phyloP scores from a whole-genome alignment of 2,329 filamentous ascomycete species.

The Fusarium acutatum region DNA sequence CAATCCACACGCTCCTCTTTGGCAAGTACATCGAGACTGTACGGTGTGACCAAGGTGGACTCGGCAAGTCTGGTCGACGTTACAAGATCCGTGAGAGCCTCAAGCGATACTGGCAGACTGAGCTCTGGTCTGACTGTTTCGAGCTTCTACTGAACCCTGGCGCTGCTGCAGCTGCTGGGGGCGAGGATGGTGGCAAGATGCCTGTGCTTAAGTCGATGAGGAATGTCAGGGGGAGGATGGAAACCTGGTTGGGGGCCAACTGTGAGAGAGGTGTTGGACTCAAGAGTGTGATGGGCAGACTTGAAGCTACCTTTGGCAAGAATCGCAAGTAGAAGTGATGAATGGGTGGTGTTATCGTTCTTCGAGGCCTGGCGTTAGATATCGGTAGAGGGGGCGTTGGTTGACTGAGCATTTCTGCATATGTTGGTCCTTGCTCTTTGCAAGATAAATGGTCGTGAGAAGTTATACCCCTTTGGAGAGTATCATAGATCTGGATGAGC shows the following conservation, averaged over 20 bases:
- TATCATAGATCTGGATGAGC: neutral
- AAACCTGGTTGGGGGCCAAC: conserved; percentile 80
- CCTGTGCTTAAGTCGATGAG: conserved; percentile 78
- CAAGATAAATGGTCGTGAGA: conserved; percentile 18
- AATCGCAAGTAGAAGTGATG: conserved; percentile 40
- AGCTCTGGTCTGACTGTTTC: conserved; percentile 87
- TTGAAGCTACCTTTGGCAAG: conserved; percentile 62
- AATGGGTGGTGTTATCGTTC: neutral
- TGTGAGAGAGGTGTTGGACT: conserved; percentile 82
- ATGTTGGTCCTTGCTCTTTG: neutral
- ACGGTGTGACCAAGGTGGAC: conserved; percentile 61
- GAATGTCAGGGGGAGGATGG: conserved; percentile 78
- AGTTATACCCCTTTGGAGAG: conserved; percentile 24
- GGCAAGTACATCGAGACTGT: conserved; percentile 92
- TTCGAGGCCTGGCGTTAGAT: conserved; percentile 31
- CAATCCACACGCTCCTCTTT: conserved; percentile 88
- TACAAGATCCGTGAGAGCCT: conserved; percentile 85
- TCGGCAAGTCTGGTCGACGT: conserved; percentile 68
- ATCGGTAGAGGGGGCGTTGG: conserved; percentile 1
- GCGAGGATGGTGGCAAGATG: conserved; percentile 72
- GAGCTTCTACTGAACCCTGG: conserved; percentile 86
- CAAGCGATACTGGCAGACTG: conserved; percentile 96
- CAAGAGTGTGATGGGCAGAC: conserved; percentile 72
- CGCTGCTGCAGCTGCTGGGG: conserved; percentile 67
- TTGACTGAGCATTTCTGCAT: conserved; percentile 1